Evolutionary conservation across 352 stramenopile genomes (phyloP), one percentile per base, ranked within the genome.

Genomic region (Blastocystis sp.): DNA sequence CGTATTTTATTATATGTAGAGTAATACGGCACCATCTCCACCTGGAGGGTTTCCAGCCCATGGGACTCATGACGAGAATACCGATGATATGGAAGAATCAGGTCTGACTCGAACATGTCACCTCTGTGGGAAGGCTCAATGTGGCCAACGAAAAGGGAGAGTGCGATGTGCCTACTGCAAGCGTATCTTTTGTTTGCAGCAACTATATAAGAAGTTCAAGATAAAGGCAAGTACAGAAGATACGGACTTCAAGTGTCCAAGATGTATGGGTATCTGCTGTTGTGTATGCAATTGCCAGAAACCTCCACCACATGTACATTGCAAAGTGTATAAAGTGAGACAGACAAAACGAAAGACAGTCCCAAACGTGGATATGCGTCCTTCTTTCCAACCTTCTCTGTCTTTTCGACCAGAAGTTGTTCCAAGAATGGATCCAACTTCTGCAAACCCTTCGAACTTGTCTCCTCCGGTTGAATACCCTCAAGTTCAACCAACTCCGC

Each of bases 321-420:
- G 78, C 66, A 89, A 89, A 77, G 78, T 89, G 22, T 89, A 89
- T 27, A 89, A 89, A 53, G 78, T 89, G 60, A 58, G 78, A 35
- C 60, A 89, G 57, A 89, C 73, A 22, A 89, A 89, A 42, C 51
- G 57, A 30, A 89, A 89, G 27, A 35, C 78, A 13, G 1, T 22
- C 24, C 15, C 56, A 33, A 53, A 57, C 13, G 35, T 76, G 37
- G 64, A 76, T 44, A 3, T 13, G 22, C 19, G 19, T 51, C 64
- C 64, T n/a, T 76, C 56, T 33, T 62, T 62, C 53, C 51, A 30
- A 15, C 51, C 48, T 13, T 17, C 48, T 11, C 0, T 64, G 0
- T 5, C 53, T 51, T 37, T 44, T 22, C 64, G 48, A 15, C 44
- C 51, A 33, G 73, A 84, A 22, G 3, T 5, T 30, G 9, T 56